Conservation (phyloP, 2,329 filamentous ascomycete genomes). For the Pseudocercospora musae region DNA sequence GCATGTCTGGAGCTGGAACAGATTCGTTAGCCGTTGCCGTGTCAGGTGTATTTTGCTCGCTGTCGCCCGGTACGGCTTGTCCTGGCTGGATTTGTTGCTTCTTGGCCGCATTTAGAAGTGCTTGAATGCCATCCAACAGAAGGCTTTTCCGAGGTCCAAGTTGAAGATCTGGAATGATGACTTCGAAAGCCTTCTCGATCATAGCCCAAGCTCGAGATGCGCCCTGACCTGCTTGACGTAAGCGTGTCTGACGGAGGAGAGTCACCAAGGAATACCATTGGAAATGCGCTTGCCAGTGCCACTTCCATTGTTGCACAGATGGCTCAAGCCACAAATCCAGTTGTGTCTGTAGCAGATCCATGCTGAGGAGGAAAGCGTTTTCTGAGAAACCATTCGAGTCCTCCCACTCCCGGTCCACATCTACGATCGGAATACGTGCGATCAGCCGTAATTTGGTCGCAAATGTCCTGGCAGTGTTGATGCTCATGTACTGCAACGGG, state of each 20-base stretch:
- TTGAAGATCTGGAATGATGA: slow-evolving; percentile 26
- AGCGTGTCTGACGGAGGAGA: slow-evolving; percentile 25
- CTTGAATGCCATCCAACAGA: slow-evolving; percentile 23
- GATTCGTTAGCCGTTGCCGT: not conserved
- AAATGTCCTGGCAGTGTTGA: slow-evolving; percentile 26
- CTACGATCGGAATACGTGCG: slow-evolving; percentile 23
- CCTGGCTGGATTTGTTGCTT: slow-evolving; percentile 16
- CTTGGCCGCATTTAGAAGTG: slow-evolving; percentile 24
- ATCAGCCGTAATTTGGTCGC: slow-evolving; percentile 27
- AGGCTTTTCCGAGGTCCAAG: slow-evolving; percentile 19
- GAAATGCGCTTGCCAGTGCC: slow-evolving; percentile 30
- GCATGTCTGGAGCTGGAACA: slow-evolving; percentile 5
- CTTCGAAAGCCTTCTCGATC: slow-evolving; percentile 25
- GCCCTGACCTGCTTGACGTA: slow-evolving; percentile 18
- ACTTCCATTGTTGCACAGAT: slow-evolving; percentile 27
- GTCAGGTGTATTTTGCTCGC: slow-evolving; percentile 2
- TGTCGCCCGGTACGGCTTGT: slow-evolving; percentile 3
- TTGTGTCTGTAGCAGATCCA: slow-evolving; percentile 26
- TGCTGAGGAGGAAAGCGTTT: slow-evolving; percentile 26
- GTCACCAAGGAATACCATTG: slow-evolving; percentile 30
- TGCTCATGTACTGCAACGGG: slow-evolving; percentile 25
- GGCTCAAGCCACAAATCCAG: slow-evolving; percentile 28
- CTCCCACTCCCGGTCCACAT: slow-evolving; percentile 23
- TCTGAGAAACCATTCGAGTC: slow-evolving; percentile 23
- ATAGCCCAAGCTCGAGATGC: slow-evolving; percentile 23